A percentile compares a stretch with the other conserved stretches of the same genome.
These are phyloP conservation scores for Irpex sp. DNA, from an alignment of 1,284 basidiomycete genomes.

Conservation along the genomic window DNA sequence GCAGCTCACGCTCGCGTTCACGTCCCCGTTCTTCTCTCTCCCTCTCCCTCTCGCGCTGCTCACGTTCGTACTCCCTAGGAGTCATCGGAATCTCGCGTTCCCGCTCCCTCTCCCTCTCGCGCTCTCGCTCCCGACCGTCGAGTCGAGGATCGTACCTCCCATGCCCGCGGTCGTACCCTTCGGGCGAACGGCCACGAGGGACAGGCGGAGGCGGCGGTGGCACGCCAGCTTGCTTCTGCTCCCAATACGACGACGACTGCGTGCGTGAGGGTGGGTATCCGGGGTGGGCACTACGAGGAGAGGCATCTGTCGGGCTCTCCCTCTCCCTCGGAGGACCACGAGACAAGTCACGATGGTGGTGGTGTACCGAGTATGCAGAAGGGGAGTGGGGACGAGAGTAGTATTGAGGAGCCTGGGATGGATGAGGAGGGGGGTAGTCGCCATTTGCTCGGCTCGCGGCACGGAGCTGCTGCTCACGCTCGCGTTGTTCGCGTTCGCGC, in stretches of 20 bases:
- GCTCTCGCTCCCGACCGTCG: slow-evolving; percentile 20
- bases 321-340: slow-evolving; percentile 19
- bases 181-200: slow-evolving; percentile 17
- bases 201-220: slow-evolving; percentile 8
- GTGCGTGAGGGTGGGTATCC: slow-evolving; percentile 11
- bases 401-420: not conserved
- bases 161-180: slow-evolving; percentile 17
- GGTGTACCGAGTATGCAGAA: slow-evolving; percentile 17
- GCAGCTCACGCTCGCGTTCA: not conserved
- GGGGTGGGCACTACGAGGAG: slow-evolving; percentile 43
- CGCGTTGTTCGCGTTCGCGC: slow-evolving; percentile 27
- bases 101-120: slow-evolving; percentile 2
- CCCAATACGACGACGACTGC: slow-evolving; percentile 15
- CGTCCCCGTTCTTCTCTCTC: not conserved
- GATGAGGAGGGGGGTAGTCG: not conserved
- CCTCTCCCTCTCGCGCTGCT: not conserved
- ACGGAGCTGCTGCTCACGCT: slow-evolving; percentile 15
- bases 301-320: slow-evolving; percentile 39
- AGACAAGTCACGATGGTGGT: slow-evolving; percentile 14
- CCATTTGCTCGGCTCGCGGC: not conserved
- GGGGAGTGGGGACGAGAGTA: slow-evolving; percentile 20
- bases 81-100: not conserved
- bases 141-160: slow-evolving; percentile 31
- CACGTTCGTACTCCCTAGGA: slow-evolving; percentile 8
- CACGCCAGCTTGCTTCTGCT: slow-evolving; percentile 12